Evolutionary conservation across 352 stramenopile genomes (phyloP).

Genomic region (Globisporangium splendens): DNA sequence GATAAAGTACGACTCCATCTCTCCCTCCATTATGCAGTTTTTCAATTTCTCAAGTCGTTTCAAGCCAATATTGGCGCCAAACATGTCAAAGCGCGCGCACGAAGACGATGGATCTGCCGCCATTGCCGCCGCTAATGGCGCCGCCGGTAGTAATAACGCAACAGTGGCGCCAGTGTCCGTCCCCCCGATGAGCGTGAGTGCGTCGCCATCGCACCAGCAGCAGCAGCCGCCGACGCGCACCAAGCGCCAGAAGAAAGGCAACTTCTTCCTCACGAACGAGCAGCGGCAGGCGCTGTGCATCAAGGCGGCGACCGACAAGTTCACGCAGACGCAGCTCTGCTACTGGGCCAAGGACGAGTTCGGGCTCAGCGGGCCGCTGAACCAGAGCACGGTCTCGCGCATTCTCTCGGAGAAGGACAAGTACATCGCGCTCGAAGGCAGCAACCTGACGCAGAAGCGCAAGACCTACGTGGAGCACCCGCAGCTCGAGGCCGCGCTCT

Average conservation of each 20-base stretch:
- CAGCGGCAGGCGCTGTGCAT: conserved; percentile 22
- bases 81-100: neutral
- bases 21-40: neutral
- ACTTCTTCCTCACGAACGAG: conserved; percentile 24
- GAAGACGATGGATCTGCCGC: neutral
- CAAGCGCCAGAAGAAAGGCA: conserved; percentile 20
- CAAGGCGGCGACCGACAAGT: conserved; percentile 12
- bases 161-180: no score
- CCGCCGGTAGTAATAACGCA: no score
- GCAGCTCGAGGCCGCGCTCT: conserved; percentile 22
- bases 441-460: conserved; percentile 18
- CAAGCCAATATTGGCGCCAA: neutral
- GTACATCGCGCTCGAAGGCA: conserved; percentile 19
- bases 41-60: neutral
- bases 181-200: no score
- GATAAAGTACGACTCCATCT: neutral
- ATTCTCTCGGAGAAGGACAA: conserved; percentile 25
- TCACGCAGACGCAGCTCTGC: conserved; percentile 24
- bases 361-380: conserved; percentile 15
- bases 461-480: conserved; percentile 19
- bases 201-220: neutral
- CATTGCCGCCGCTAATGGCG: no score
- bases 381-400: conserved; percentile 24
- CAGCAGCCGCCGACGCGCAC: neutral
- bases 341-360: conserved; percentile 25